Base-by-base conservation (phyloP, 1,284 basidiomycete genomes). In the Boletus sp. region DNA sequence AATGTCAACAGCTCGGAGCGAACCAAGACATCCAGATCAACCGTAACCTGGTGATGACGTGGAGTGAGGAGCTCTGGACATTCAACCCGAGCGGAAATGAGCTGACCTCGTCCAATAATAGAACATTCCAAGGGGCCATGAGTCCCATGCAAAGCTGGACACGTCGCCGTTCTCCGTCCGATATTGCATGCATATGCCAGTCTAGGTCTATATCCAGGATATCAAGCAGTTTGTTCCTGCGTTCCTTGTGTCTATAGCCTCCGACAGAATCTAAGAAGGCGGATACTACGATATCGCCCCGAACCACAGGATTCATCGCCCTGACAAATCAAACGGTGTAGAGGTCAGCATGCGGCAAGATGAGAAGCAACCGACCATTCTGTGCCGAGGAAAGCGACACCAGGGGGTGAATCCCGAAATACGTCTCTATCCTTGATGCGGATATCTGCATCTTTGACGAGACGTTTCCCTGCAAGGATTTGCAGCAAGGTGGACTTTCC, bases 11-110 rank as follows among this genome's bases (percentile, higher is more conserved):
- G 79, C 62, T 97, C 92, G 53, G 92, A 86, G 48, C 97, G 88
- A 45, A 99, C 97, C 42, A 98, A 84, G 7, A 98, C 96, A 67
- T 99, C 97, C n/a, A 99, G 80, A 73, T 99, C 97, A 36, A 99
- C 97, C 0, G 96, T 99, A 53, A 98, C 92, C 91, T 89, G 63
- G 50, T 20, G 48, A 51, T 5, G 22, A 31, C 11, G 33, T n/a
- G 33, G 27, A 41, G 51, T 55, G 36, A 68, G 50, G 36, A 68
- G 50, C 33, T 44, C 18, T 41, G 22, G 15, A 49, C 46, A 7
- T 31, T 31, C 29, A 47, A 53, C 5, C 11, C n/a, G 39, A 53
- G 60, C 13, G 45, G 55, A 55, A 55, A 42, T 55, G 44, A 54
- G 61, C 72, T 27, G 56, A 88, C 95, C 79, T 99, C 97, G 69